Evolutionary conservation across 371 early-diverging fungal species (phyloP).

Genomic region (Mortierella sp.): DNA sequence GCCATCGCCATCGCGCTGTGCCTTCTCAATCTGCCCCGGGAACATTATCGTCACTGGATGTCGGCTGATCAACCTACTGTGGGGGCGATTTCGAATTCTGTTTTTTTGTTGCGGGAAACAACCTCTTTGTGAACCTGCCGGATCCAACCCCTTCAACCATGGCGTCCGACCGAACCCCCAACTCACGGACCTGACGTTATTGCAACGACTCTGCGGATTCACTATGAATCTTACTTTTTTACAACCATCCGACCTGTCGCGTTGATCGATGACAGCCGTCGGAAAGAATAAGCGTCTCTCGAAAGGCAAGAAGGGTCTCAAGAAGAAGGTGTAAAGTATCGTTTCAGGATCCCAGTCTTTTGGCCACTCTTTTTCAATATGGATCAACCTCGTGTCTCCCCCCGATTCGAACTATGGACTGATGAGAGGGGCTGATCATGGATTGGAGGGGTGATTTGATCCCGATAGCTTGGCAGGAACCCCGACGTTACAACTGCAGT

Average conservation of each 20-base stretch:
- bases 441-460: too few species aligned
- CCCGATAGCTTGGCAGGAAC: too few species aligned
- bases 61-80: not conserved
- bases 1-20: not conserved
- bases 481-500: too few species aligned
- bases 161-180: too few species aligned
- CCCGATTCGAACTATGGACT: too few species aligned
- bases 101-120: not conserved
- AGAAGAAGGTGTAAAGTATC: conserved; percentile 91
- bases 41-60: not conserved
- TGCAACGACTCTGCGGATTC: not conserved
- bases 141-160: too few species aligned
- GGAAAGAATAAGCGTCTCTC: conserved; percentile 96
- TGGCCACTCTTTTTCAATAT: not conserved
- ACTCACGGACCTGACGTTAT: too few species aligned
- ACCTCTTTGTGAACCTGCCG: not conserved
- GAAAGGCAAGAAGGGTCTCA: conserved; percentile 97
- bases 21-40: too few species aligned
- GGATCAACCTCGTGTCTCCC: too few species aligned
- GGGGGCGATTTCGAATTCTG: too few species aligned
- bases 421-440: too few species aligned
- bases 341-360: conserved; percentile 1
- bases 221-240: conserved; percentile 8
- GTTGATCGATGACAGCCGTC: conserved; percentile 66
- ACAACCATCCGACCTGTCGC: not conserved